Base-by-base conservation (phyloP, 164 flowering plant species). In the Liriodendron chinense region DNA sequence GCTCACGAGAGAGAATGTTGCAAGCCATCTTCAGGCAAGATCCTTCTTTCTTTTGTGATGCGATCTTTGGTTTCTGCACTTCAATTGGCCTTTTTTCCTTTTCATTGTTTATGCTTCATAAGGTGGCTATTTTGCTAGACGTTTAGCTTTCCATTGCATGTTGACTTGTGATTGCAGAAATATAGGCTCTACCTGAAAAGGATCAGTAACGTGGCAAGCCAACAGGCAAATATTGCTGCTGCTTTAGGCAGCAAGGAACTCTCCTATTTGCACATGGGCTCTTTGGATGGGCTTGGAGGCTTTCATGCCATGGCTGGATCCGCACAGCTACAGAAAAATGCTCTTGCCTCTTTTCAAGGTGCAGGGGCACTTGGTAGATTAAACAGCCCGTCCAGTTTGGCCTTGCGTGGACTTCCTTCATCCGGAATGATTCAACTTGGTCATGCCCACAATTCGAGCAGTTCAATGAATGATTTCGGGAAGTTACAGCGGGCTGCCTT, bases 1-100 rank as follows among this genome's bases (percentile, higher is more conserved):
- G 70, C 93, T 95, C 65, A 90, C 97, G 62, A 84, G 98, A 79
- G 98, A 95, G 80, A 93, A 95, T 81, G 98, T 95, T 56, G 98
- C 98, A 18, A 95, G 98, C 86, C 98, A 95, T 83, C 87, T 95
- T 70, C 98, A 94, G 94, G 98, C 71, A 80, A 28, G 28, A 65
- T 65, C 57, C 14, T 53, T n/a, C 25, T 18, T 47, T 47, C 13
- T 20, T 18, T 66, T 66, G 3, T 47, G 3, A 24, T 9, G 47
- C 25, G 14, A 13, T 47, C 16, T 7, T 53, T 53, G 59, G 18
- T 7, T 47, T 76, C 13, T 47, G 25, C 9, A 12, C 18, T 61
- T 23, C 2, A 59, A 75, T 10, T 53, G 59, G 59, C 13, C 8
- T 53, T 53, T 53, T 10, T 53, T 48, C n/a, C 10, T 53, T 53